Evolutionary conservation across 148 eudicot species (phyloP).

Genomic region (Polygonum aviculare): DNA sequence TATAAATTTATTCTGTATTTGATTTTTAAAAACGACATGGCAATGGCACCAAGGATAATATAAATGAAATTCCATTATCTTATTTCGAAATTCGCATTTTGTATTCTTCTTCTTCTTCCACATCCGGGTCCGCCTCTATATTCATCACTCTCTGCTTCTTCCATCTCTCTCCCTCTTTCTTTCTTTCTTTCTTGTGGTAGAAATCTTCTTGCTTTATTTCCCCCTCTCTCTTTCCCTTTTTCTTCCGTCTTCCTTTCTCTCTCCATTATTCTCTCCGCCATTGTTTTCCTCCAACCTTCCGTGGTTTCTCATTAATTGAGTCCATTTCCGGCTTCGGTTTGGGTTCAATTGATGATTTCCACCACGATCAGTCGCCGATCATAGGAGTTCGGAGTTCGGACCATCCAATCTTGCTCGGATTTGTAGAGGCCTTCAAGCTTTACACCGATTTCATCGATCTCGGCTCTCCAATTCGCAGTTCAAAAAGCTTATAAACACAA

Average conservation of each 20-base stretch:
- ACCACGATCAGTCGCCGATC: slow-evolving; percentile 4
- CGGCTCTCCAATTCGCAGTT: background rate
- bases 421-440: background rate
- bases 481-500: no score
- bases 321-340: background rate
- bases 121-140: background rate
- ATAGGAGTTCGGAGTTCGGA: background rate
- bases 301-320: slow-evolving; percentile 2
- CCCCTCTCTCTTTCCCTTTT: background rate
- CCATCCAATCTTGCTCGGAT: background rate
- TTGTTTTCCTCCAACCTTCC: background rate
- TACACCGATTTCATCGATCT: background rate
- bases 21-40: background rate
- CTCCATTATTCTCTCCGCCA: background rate
- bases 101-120: slow-evolving; percentile 1
- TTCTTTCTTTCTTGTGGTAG: background rate
- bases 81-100: background rate
- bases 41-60: background rate
- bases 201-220: background rate
- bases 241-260: background rate
- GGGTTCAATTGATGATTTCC: slow-evolving; percentile 5
- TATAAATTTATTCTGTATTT: background rate
- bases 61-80: background rate
- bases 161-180: background rate
- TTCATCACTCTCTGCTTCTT: background rate